phyloP scores from a whole-genome alignment of 2,329 filamentous ascomycete species.

The Sphaerulina musiva region DNA sequence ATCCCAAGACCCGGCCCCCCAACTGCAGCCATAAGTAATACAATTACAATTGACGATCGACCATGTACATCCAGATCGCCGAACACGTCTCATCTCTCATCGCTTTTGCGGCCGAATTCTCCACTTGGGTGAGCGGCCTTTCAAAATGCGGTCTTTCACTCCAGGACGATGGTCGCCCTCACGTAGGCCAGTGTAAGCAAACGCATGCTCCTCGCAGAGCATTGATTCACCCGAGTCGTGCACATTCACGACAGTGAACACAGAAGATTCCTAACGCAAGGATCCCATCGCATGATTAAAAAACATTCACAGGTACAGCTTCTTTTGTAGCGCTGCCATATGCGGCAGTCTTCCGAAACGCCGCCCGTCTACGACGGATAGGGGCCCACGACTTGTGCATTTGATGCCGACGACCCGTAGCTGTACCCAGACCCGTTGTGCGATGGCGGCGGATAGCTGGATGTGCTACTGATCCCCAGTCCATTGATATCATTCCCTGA shows the following conservation, averaged over 20 bases:
- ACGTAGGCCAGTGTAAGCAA: too few species aligned
- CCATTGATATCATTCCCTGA: slow-evolving; percentile 27
- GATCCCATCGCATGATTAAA: too few species aligned
- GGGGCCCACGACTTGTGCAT: slow-evolving; percentile 15
- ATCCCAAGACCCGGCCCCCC: neutral
- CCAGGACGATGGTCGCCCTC: too few species aligned
- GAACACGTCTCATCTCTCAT: slow-evolving; percentile 2
- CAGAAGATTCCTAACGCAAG: too few species aligned
- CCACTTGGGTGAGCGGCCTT: neutral
- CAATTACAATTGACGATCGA: slow-evolving; percentile 3
- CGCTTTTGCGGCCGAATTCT: neutral
- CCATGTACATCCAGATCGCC: neutral
- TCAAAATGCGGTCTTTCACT: neutral
- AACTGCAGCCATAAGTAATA: neutral
- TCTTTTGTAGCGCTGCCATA: neutral
- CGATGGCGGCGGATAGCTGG: slow-evolving; percentile 24
- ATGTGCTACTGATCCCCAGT: slow-evolving; percentile 26
- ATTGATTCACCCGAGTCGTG: too few species aligned
- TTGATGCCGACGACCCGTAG: slow-evolving; percentile 21
- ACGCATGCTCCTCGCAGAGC: too few species aligned
- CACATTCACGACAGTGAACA: too few species aligned
- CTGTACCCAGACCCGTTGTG: slow-evolving; percentile 21
- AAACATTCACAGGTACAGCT: neutral
- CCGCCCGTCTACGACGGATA: slow-evolving; percentile 12
- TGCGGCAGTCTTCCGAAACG: too few species aligned